These are phyloP conservation scores for Brasilioporus rufonigricans DNA, from an alignment of 768 basidiomycete genomes.

Conservation along the genomic window DNA sequence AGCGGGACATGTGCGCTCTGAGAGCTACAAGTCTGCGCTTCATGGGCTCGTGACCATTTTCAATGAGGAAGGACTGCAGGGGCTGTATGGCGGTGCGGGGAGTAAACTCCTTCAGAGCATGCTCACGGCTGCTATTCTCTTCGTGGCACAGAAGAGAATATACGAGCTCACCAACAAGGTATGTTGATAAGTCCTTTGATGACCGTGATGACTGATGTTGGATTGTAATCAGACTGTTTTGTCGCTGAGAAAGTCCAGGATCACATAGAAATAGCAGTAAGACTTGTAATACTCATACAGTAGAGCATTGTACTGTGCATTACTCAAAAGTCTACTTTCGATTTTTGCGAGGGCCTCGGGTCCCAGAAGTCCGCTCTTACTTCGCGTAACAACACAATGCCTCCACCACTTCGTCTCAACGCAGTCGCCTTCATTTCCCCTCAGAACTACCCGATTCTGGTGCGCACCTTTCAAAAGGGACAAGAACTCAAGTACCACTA, in stretches of 20 bases:
- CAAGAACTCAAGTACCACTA: slow-evolving; percentile 84
- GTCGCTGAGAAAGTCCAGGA: slow-evolving; percentile 8
- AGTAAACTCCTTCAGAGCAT: slow-evolving; percentile 92
- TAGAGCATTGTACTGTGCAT: background rate
- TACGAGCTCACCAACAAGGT: slow-evolving; percentile 68
- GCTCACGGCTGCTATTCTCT: slow-evolving; percentile 90
- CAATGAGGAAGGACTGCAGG: slow-evolving; percentile 73
- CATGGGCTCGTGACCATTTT: slow-evolving; percentile 79
- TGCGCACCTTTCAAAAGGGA: slow-evolving; percentile 64
- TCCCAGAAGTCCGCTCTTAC: no score
- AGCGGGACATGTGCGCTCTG: slow-evolving; percentile 65
- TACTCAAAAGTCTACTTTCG: no score
- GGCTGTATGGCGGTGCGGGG: slow-evolving; percentile 82
- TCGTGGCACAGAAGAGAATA: slow-evolving; percentile 82
- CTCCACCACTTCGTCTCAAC: slow-evolving; percentile 66
- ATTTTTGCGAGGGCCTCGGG: no score
- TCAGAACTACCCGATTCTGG: slow-evolving; percentile 74
- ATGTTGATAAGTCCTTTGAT: background rate
- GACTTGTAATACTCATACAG: background rate
- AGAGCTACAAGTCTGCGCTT: slow-evolving; percentile 71
- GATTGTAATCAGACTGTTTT: slow-evolving; percentile 10
- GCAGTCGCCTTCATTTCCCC: slow-evolving; percentile 86
- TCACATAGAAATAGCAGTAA: background rate
- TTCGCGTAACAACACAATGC: slow-evolving; percentile 40
- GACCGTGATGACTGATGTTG: slow-evolving; percentile 1